A percentile compares a stretch with the other conserved stretches of the same genome.
Conservation (phyloP, 345 rosid genomes). For the Euclidium syriacum region DNA sequence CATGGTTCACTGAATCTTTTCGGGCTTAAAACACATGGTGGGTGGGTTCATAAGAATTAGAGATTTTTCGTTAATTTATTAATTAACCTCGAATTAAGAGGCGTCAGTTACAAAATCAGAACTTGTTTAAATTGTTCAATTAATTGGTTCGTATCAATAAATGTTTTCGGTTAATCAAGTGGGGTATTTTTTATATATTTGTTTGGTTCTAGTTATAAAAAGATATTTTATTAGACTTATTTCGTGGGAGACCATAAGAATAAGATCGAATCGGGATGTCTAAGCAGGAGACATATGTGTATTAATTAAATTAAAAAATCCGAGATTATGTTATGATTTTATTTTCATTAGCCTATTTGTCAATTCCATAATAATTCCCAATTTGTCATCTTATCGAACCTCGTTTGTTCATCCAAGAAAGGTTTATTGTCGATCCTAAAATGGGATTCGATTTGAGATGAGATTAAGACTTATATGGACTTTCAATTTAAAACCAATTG, state of each 20-base stretch:
- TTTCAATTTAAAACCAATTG: too few relatives aligned
- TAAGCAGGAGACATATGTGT: conserved; percentile 6
- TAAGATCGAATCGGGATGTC: conserved; percentile 10
- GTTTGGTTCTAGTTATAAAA: background rate
- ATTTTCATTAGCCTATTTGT: too few relatives aligned
- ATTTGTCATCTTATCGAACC: too few relatives aligned
- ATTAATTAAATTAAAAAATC: background rate
- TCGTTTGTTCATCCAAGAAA: too few relatives aligned
- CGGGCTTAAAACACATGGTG: conserved; percentile 27
- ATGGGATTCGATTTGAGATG: too few relatives aligned
- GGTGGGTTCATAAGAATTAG: conserved; percentile 22
- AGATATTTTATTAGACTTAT: background rate
- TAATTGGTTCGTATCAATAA: conserved; percentile 23
- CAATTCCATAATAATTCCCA: too few relatives aligned
- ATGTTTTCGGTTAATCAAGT: conserved; percentile 18
- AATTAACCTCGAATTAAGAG: conserved; percentile 24
- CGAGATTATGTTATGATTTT: background rate
- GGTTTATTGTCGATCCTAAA: too few relatives aligned
- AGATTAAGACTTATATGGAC: too few relatives aligned
- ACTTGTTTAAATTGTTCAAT: conserved; percentile 7
- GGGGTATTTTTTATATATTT: conserved; percentile 1
- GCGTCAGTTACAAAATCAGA: conserved; percentile 21
- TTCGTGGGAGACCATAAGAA: conserved; percentile 7
- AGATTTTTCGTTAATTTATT: conserved; percentile 2
- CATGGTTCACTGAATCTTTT: conserved; percentile 32